Evolutionary conservation across 306 rosid genomes (phyloP), one percentile per base, ranked within the genome.

Genomic region (Clitoria ternatea): DNA sequence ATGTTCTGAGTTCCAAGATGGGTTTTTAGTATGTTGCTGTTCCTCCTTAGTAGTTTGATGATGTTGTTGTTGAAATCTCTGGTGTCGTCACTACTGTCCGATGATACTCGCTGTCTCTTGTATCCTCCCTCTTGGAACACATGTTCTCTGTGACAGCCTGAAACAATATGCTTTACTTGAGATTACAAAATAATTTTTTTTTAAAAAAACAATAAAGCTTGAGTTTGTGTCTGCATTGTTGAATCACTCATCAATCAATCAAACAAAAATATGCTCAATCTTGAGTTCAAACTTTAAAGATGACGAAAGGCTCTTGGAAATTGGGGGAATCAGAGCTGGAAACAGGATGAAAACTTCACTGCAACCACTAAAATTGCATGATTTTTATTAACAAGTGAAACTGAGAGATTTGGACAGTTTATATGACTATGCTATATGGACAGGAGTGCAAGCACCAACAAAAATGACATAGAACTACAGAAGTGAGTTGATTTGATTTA

Each of bases 1-100:
- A 26, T 71, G 74, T 75, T 85, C 55, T 77, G 81, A 71, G 78
- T 71, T 54, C 77, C 81, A 53, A 85, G 73, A 19, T 83, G 85
- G 8, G 78, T 70, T 74, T 75, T 81, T 67, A 81, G 62, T 40
- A 80, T 75, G 70, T 71, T 37, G 12, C 61, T 42, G 9, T 83
- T 83, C 79, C 80, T 85, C 62, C 82, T 72, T 4, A 85, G 69
- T 17, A 63, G 30, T 45, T 66, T 76, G 77, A 80, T 43, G 33
- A 76, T 29, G 18, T 56, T 70, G 23, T 78, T 78, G 12, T 53
- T 37, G 77, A 70, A 65, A 45, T 56, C 40, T 56, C 72, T n/a
- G 50, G 23, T 12, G 43, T 73, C 71, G 39, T 81, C 81, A 2
- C 49, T 13, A 26, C 44, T 62, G 2, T 81, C 84, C 24, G 45